Base-by-base conservation (phyloP, 2,329 filamentous ascomycete species). In the Purpureocillium lavendulum region DNA sequence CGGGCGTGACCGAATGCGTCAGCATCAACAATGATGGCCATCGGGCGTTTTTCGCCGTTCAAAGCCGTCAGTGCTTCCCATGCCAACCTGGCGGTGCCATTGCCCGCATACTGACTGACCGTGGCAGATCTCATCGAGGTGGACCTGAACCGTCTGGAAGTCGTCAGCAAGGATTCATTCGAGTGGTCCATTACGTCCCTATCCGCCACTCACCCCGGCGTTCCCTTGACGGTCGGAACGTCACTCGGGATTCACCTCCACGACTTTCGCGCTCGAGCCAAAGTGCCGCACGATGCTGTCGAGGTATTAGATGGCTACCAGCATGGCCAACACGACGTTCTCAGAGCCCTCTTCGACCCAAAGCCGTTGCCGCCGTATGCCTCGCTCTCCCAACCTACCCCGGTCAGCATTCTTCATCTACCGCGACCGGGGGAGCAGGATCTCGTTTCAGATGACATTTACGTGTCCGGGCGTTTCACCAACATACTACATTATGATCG, bases 401-500 rank as follows among this genome's bases (percentile, higher is more conserved):
- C 89, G 1, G 71, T 94, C 17, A 87, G 82, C 34, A 88, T 96
- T 45, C 66, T 94, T 3, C 87, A 95, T 55, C 68, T 89, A 21
- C 81, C 82, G 12, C 69, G 66, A 8, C 64, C 75, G 1, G 73
- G 71, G 0, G 60, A 66, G 8, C 58, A 58, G 9, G 64, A 66
- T 36, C 69, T 76, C 45, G 69, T 80, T 14, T 84, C 86, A 36
- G 75, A 83, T 43, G 84, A 92, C 24, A 92, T 97, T 31, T 90
- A 89, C 65, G 79, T 96, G 29, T 87, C 84, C 4, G 90, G 90
- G 1, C 78, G 90, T 13, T 96, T 96, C 56, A 84, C 88, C 4
- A 89, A 80, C 51, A 86, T 96, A 41, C 67, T 96, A 4, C 83
- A 87, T 55, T 97, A 95, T 61, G 88, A 96, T 55, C 77, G 88